Evolutionary conservation across 176 grass and related monocot genomes (phyloP), one percentile per base, ranked within the genome.

Genomic region (Chloris gayana): DNA sequence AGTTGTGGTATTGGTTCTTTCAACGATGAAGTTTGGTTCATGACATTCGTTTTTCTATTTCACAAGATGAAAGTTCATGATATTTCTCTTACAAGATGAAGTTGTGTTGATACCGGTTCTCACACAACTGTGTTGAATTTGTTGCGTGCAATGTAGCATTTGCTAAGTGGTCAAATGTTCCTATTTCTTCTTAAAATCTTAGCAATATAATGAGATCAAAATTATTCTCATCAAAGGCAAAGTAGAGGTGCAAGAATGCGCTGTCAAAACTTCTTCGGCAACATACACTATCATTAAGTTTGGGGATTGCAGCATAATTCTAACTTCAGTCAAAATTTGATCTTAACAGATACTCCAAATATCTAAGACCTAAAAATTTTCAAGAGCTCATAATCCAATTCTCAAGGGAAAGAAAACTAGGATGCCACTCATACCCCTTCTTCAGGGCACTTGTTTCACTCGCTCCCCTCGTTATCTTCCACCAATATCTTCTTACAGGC

Each of bases 401-500:
- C 63, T 82, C 53, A 29, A 75, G 46, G 31, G 64, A 78, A 76
- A 61, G 34, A 82, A 78, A 83, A 50, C 46, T 26, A 51, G 72
- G 34, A 69, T 17, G 50, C 30, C 29, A 45, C 12, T 35, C 69
- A 13, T 42, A 54, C 6, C 66, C 19, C 18, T 61, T 86, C 38
- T n/a, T 79, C 68, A 64, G 26, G 66, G 17, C 49, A 70, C 15
- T 9, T 5, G 10, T 57, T 75, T 84, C 79, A 70, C 33, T 82
- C 64, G 37, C 76, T 74, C 37, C 93, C 84, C 64, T 86, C 79
- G 47, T 93, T 66, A 49, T 82, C 76, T 83, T 94, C 92, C 18
- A 93, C 77, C 49, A 99, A 73, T 41, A 99, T 95, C 85, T 95
- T 99, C 85, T 99, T 96, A 73, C 96, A 99, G 27, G 96, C 93